Base-by-base conservation (phyloP, 2,329 filamentous ascomycete species). In the Geoglossum cookeanum region DNA sequence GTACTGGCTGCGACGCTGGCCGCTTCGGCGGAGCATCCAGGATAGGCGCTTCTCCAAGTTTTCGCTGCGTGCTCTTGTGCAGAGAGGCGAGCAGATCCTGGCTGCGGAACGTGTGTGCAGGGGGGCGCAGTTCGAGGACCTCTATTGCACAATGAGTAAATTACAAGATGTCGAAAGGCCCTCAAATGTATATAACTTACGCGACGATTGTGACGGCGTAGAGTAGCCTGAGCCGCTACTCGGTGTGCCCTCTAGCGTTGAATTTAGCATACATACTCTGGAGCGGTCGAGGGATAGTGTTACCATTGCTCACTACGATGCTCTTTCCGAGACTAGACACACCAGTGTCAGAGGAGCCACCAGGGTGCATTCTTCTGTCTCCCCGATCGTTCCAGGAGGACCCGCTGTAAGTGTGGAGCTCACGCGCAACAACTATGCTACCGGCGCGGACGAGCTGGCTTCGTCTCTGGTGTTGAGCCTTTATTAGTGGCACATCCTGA, bases 361-460 rank as follows among this genome's bases (percentile, higher is more conserved):
- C 49, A 35, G 30, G 49, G n/a, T 53, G 30, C 29, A 35, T 35
- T 35, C 49, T 32, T 33, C 49, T 53, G 4, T 53, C 49, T 17
- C 49, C 33, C 45, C 54, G 44, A 2, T 55, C 37, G n/a, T 55
- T 39, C 54, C 33, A 51, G 33, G 58, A 37, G 30, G 45, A 52
- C 35, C 42, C 29, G 55, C 55, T 29, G 39, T 58, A 55, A 27
- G 53, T 75, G 15, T 71, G 75, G 32, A 72, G 37, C 75, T 57
- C 74, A 72, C 7, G 63, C 32, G 37, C 47, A 32, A 17, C 49
- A 15, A 57, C 37, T 30, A 56, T 37, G 15, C 54, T 49, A 48
- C 39, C 32, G 4, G 30, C n/a, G 9, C 49, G 49, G 30, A 9
- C 37, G 30, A 53, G 49, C 49, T 37, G 30, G 32, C 59, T 59